Base-by-base conservation (phyloP, 768 basidiomycete species). In the Dioszegia hungarica region DNA sequence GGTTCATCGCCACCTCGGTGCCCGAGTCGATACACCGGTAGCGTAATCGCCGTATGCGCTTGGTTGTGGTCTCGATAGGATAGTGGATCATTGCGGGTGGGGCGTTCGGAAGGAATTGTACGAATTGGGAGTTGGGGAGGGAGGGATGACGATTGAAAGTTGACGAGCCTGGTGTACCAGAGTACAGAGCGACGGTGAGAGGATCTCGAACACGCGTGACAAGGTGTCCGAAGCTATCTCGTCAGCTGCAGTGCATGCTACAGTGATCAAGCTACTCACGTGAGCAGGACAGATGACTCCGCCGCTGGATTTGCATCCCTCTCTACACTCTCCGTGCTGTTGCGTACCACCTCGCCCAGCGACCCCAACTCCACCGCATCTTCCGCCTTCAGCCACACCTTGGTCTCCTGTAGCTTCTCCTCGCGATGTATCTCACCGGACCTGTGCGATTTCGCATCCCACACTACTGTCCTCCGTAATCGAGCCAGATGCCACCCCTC, bases 11-110 rank as follows among this genome's bases (percentile, higher is more conserved):
- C 17, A 27, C 27, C 22, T 39, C 50, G 10, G 52, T 31, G 9
- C 28, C 52, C 8, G 52, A 33, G 12, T 44, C 52, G 28, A 44
- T n/a, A 25, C 28, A 54, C n/a, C 52, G 52, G 17, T 54, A 54
- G 28, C 52, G 38, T 9, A 54, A 11, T 20, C 52, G 52, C 11
- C 33, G 25, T 25, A 54, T 10, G 12, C 34, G 36, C 28, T 34
- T 41, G 10, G 34, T 31, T 12, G 39, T 12, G 6, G 39, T n/a
- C 5, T 28, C 28, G 5, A 54, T 29, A 14, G 52, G 52, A n/a
- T n/a, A 36, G 5, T 54, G 52, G 4, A 54, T 15, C 52, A 54
- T 54, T n/a, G 22, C 22, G 12, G 49, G 49, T 6, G 49, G 37
- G 9, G 49, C 19, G 36, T 10, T 25, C 5, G 49, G 49, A 1